A percentile compares a stretch with the other conserved stretches of the same genome.
Conservation (phyloP, 164 flowering plant genomes). For the Berberis vulgaris region DNA sequence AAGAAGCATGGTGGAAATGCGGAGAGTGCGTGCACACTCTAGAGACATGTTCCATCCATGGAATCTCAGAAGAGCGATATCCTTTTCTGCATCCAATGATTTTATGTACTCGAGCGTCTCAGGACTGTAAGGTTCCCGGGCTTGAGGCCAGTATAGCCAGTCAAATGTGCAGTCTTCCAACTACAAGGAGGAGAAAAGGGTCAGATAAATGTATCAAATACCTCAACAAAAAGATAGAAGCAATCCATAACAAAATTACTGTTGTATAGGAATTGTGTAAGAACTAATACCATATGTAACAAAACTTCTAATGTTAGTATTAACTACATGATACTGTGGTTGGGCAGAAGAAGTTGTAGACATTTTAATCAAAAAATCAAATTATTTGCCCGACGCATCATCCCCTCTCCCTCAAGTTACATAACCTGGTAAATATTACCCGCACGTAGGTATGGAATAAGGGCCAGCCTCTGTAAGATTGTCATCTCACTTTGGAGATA, state of each 20-base stretch:
- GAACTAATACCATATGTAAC: too few relatives aligned
- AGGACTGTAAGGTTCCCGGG: slow-evolving; percentile 43
- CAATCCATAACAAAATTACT: background rate
- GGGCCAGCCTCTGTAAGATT: too few relatives aligned
- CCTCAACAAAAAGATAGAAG: background rate
- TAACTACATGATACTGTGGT: too few relatives aligned
- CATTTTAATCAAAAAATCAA: too few relatives aligned
- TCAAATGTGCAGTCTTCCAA: slow-evolving; percentile 84
- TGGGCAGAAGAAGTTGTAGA: too few relatives aligned
- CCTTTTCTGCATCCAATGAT: slow-evolving; percentile 63
- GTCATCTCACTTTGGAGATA: too few relatives aligned
- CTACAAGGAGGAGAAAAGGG: slow-evolving; percentile 25
- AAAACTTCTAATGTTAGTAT: too few relatives aligned
- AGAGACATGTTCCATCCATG: slow-evolving; percentile 57
- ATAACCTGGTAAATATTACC: too few relatives aligned
- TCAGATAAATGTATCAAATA: background rate
- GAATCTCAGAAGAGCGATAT: slow-evolving; percentile 47
- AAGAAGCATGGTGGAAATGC: slow-evolving; percentile 74
- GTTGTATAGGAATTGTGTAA: too few relatives aligned
- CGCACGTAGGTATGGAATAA: too few relatives aligned
- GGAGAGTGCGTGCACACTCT: slow-evolving; percentile 48
- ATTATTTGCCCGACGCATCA: too few relatives aligned
- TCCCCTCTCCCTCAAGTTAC: too few relatives aligned
- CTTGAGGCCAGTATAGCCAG: slow-evolving; percentile 90
- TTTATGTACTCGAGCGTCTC: slow-evolving; percentile 50